Base-by-base conservation (phyloP, 805 yeast genomes). In the Danielia reshetovae region DNA sequence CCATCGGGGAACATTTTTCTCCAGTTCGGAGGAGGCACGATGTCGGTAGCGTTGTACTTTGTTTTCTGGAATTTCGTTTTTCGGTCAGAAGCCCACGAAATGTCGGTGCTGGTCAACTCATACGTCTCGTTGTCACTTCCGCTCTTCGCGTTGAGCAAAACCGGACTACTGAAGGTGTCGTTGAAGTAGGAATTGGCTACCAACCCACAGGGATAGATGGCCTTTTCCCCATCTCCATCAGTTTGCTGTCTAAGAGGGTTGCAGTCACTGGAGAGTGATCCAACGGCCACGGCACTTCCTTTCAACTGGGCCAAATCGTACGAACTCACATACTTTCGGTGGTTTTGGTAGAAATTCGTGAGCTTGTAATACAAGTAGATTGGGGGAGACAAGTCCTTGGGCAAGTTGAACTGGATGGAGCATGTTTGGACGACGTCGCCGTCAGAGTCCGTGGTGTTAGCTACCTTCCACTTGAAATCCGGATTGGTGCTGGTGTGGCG, bases 11-110 rank as follows among this genome's bases (percentile, higher is more conserved):
- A 90, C 62, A 53, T 65, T 43, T 75, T 71, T 26, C 62, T 68
- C 98, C 98, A 90, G 62, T 84, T 86, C 34, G 93, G 95, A 5
- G 98, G 98, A 9, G 98, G 98, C 2, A 81, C 93, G 28, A 90
- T 81, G 10, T 87, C 80, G 18, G 68, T 54, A 7, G 80, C 68
- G 27, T 71, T 68, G 56, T 93, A 89, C 35, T 66, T 48, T 1
- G 97, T 83, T 52, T 74, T 78, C 64, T 82, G 78, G 65, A 75
- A 90, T 43, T 85, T 73, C 39, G 55, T 57, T 25, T 75, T 63
- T 36, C 75, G 67, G 60, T 93, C 97, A 2, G 87, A 69, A 2
- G 75, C 42, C 98, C 98, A 90, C 4, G 97, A 83, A 35, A 90
- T 90, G 4, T 77, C 87, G 18, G 60, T 55, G 40, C 73, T 69